These are phyloP conservation scores for Trichosanthes truncata DNA, from an alignment of 306 rosid species.

Conservation along the genomic window DNA sequence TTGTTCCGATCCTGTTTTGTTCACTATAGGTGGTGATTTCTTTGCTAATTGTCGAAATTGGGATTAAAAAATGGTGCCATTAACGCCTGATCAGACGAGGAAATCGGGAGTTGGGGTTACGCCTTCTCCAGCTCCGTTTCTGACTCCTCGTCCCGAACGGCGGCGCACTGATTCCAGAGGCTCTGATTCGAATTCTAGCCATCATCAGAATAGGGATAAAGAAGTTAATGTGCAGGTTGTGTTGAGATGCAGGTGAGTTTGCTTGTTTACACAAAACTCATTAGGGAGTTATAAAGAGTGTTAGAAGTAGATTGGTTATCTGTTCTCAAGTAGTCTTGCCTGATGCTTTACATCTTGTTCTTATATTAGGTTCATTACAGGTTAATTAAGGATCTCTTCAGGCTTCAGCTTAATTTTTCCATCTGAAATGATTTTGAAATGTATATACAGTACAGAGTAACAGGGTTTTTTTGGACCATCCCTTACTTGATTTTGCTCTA, in stretches of 20 bases:
- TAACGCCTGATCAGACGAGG: conserved; percentile 69
- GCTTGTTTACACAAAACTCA: background rate
- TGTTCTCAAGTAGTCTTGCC: background rate
- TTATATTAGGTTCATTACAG: background rate
- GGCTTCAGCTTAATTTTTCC: no score
- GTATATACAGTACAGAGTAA: background rate
- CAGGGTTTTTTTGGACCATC: background rate
- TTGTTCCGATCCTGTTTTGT: background rate
- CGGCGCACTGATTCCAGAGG: conserved; percentile 57
- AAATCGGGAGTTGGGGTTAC: conserved; percentile 67
- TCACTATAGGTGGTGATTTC: background rate
- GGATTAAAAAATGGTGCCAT: conserved; percentile 25
- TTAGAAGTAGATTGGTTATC: background rate
- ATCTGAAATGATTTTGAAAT: background rate
- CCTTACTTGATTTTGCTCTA: background rate
- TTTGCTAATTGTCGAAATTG: background rate
- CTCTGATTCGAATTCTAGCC: conserved; percentile 40
- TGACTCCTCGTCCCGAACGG: conserved; percentile 84
- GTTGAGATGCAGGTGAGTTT: conserved; percentile 77
- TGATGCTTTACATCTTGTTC: background rate
- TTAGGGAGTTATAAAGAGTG: background rate
- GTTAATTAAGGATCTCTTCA: background rate
- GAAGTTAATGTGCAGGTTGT: conserved; percentile 78
- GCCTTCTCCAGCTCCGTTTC: conserved; percentile 68
- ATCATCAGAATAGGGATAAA: conserved; percentile 55